Conservation (phyloP, 2,329 filamentous ascomycete genomes). For the Aureobasidium sp. region DNA sequence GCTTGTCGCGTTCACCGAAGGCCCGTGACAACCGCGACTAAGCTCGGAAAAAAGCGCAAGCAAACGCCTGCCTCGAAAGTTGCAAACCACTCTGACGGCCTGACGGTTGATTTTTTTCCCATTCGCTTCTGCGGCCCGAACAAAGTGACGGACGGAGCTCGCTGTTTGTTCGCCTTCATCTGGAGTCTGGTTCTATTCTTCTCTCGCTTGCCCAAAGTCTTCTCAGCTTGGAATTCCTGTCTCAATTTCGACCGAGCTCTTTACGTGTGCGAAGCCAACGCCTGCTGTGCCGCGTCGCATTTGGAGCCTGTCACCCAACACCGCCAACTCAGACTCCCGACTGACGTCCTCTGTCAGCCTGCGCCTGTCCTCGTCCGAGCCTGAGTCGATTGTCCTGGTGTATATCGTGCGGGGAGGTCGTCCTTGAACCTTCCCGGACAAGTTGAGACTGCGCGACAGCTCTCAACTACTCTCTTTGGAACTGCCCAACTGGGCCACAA, state of each 20-base stretch:
- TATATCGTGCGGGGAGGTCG: constrained; percentile 11
- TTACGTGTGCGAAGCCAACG: not conserved
- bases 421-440: constrained; percentile 11
- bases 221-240: not conserved
- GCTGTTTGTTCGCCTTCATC: constrained; percentile 5
- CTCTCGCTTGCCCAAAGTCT: not conserved
- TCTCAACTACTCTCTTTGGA: constrained; percentile 11
- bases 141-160: constrained; percentile 10
- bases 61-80: constrained; percentile 4
- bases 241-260: not conserved
- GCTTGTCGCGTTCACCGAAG: not conserved
- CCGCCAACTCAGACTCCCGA: not conserved
- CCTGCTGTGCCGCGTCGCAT: constrained; percentile 1
- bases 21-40: not conserved
- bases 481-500: constrained; percentile 28
- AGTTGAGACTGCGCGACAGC: constrained; percentile 6
- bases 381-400: not conserved
- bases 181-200: constrained; percentile 10
- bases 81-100: constrained; percentile 5
- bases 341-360: constrained; percentile 2
- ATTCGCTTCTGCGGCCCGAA: not conserved
- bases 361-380: not conserved
- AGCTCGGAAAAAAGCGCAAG: constrained; percentile 8
- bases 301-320: not conserved
- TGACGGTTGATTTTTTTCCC: constrained; percentile 8